Evolutionary conservation across 2,329 filamentous ascomycete species (phyloP).

Genomic region (Calonectria fujianensis): DNA sequence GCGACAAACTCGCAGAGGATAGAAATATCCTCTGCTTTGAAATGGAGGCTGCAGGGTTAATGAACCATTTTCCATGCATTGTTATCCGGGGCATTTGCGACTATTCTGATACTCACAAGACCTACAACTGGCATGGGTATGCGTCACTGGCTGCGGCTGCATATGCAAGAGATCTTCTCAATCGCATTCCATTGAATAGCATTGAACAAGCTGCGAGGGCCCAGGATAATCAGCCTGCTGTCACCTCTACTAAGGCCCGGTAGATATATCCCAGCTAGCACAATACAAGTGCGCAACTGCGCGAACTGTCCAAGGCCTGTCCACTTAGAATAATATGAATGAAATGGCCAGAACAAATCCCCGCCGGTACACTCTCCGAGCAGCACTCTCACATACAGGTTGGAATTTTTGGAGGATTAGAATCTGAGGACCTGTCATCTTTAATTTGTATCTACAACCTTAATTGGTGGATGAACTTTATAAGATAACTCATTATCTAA

Average conservation of each 20-base stretch:
- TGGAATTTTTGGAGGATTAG: too few species aligned
- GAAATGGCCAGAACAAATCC: too few species aligned
- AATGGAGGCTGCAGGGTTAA: slow-evolving; percentile 50
- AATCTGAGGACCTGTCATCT: too few species aligned
- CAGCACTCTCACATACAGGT: too few species aligned
- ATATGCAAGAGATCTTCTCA: slow-evolving; percentile 27
- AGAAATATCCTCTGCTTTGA: slow-evolving; percentile 12
- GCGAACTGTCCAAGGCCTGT: too few species aligned
- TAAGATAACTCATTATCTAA: too few species aligned
- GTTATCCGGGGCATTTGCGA: slow-evolving; percentile 61
- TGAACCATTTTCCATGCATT: slow-evolving; percentile 54
- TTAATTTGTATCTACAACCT: too few species aligned
- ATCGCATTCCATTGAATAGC: not conserved
- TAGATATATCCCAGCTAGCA: not conserved
- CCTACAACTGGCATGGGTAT: slow-evolving; percentile 57
- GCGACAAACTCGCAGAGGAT: slow-evolving; percentile 1
- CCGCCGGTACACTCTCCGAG: too few species aligned
- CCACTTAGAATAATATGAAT: too few species aligned
- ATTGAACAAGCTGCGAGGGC: not conserved
- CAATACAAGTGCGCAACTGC: too few species aligned
- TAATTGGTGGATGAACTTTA: too few species aligned
- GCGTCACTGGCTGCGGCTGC: slow-evolving; percentile 58
- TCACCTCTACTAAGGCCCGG: not conserved
- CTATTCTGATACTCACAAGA: slow-evolving; percentile 60
- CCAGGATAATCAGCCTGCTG: not conserved